Conservation (phyloP, 495 filamentous ascomycete species). For the Lasiosphaeris hirsuta region DNA sequence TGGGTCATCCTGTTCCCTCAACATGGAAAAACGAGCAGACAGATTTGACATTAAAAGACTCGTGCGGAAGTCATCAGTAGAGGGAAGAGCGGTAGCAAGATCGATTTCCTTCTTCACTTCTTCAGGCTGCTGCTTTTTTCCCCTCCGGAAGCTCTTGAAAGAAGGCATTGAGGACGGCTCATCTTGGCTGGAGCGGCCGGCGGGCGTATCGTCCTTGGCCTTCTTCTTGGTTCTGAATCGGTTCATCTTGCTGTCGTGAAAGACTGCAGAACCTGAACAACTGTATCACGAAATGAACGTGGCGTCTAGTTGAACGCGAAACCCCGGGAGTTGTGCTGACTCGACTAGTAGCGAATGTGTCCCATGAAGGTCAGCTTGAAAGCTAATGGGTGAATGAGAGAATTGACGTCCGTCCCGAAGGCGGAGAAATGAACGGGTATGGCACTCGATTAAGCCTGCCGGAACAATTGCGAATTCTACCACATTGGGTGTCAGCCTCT, state of each 20-base stretch:
- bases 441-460: too few relatives aligned
- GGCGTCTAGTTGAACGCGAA: neutral
- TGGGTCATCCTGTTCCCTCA: constrained; percentile 90
- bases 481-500: too few relatives aligned
- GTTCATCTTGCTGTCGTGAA: constrained; percentile 54
- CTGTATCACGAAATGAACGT: neutral
- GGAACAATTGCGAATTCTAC: too few relatives aligned
- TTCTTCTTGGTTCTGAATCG: constrained; percentile 70
- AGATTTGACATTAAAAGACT: constrained; percentile 94
- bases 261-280: neutral
- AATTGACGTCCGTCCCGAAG: neutral
- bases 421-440: too few relatives aligned
- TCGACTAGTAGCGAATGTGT: neutral
- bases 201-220: constrained; percentile 56
- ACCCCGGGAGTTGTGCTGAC: neutral
- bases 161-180: constrained; percentile 41
- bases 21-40: constrained; percentile 93
- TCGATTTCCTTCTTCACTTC: constrained; percentile 67
- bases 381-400: neutral
- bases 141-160: constrained; percentile 55
- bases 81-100: constrained; percentile 68
- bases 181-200: constrained; percentile 47
- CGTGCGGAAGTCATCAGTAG: constrained; percentile 90
- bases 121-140: constrained; percentile 55
- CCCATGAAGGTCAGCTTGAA: neutral